Evolutionary conservation across 345 rosid genomes (phyloP).

Genomic region (Gossypium arboreum): DNA sequence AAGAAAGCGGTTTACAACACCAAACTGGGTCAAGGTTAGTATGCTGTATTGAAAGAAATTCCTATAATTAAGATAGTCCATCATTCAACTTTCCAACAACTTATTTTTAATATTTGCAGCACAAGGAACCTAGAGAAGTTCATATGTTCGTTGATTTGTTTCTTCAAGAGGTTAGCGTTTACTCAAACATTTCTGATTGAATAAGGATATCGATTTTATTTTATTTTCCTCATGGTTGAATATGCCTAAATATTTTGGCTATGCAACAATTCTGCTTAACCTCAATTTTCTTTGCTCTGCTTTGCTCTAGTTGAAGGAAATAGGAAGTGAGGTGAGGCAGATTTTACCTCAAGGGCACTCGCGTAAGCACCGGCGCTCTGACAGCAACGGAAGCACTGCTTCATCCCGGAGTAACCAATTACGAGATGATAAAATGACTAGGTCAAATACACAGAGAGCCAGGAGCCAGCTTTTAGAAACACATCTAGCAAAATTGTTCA

Average conservation of each 20-base stretch:
- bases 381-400: slow-evolving; percentile 88
- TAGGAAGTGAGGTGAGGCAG: slow-evolving; percentile 74
- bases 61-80: slow-evolving; percentile 13
- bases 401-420: slow-evolving; percentile 88
- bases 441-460: slow-evolving; percentile 73
- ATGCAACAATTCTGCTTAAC: slow-evolving; percentile 2
- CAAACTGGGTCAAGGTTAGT: slow-evolving; percentile 94
- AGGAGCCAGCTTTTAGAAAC: slow-evolving; percentile 97
- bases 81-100: slow-evolving; percentile 12
- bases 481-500: slow-evolving; percentile 95
- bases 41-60: slow-evolving; percentile 6
- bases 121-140: slow-evolving; percentile 98
- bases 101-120: slow-evolving; percentile 50
- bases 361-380: slow-evolving; percentile 83
- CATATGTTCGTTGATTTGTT: slow-evolving; percentile 96
- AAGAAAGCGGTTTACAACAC: slow-evolving; percentile 90
- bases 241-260: background rate
- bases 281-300: slow-evolving; percentile 9
- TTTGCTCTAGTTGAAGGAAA: slow-evolving; percentile 56
- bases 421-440: slow-evolving; percentile 65
- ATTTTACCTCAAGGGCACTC: slow-evolving; percentile 71
- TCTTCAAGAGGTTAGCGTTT: slow-evolving; percentile 73
- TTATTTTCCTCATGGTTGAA: background rate
- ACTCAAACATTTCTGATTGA: background rate
- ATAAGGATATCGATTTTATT: background rate